Base-by-base conservation (phyloP, 139 green algal species). In the Chlorella sp. region DNA sequence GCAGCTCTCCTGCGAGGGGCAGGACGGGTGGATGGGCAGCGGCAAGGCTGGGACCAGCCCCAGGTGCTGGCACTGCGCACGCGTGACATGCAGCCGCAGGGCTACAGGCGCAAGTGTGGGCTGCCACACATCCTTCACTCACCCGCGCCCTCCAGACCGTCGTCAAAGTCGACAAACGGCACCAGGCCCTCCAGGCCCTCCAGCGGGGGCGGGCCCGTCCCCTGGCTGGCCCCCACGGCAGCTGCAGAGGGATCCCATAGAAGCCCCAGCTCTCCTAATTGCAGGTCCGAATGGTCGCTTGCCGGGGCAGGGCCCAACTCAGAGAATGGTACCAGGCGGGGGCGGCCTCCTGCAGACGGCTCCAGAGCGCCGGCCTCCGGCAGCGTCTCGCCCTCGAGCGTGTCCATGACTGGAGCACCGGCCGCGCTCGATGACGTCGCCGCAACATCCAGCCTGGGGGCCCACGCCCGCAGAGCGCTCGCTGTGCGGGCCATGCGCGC, bases 111-210 rank as follows among this genome's bases (percentile, higher is more conserved):
- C n/a, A n/a, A n/a, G n/a, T n/a, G n/a, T n/a, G n/a, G n/a, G n/a
- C n/a, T n/a, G n/a, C n/a, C n/a, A 23, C 42, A 15, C 36, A 27
- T 14, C 21, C 50, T 23, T 25, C 48, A 27, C 72, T 7, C 72
- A 71, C 72, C 72, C 33, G 38, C 27, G 25, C 60, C 60, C 0
- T 33, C 72, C 60, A 78, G 35, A 36, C 46, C 31, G 0, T 78
- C 72, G 5, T 78, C 72, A 63, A 78, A 78, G 46, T 71, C 59
- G 23, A 68, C 35, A n/a, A 78, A 77, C 8, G 71, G 71, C 12
- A 69, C 71, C 27, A 77, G 58, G 46, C 14, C 14, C 46, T 55
- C 46, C 17, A 55, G 46, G 14, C 14, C 14, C 46, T 55, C 46
- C 46, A n/a, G n/a, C n/a, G n/a, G n/a, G n/a, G n/a, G n/a, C n/a